These are phyloP conservation scores for Penicillium lagena DNA, from an alignment of 495 filamentous ascomycete species.

Conservation along the genomic window DNA sequence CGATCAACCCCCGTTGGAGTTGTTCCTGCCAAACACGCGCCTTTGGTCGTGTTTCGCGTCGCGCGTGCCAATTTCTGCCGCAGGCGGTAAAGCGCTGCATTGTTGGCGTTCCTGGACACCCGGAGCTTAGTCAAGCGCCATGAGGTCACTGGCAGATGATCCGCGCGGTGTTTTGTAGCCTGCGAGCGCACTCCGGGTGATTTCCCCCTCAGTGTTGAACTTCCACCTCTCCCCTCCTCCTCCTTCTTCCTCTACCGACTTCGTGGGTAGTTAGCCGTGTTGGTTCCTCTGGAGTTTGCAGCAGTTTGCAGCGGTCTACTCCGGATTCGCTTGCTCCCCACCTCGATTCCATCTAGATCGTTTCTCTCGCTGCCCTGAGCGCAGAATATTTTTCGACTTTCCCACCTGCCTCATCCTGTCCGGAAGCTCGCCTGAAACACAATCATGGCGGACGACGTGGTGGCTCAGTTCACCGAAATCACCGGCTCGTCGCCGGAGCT, in stretches of 20 bases:
- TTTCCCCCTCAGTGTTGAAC: not conserved
- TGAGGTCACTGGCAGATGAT: constrained; percentile 4
- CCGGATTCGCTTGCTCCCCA: constrained; percentile 8
- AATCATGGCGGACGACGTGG: constrained; percentile 59
- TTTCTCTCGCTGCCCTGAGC: too few relatives aligned
- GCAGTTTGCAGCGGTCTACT: constrained; percentile 27
- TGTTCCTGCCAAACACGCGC: not conserved
- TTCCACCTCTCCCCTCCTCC: constrained; percentile 4
- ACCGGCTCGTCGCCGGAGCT: constrained; percentile 58
- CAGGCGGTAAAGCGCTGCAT: constrained; percentile 5
- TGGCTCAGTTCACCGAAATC: constrained; percentile 51
- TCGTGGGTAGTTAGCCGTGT: constrained; percentile 3
- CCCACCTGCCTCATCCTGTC: not conserved
- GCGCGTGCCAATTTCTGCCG: constrained; percentile 8
- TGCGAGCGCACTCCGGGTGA: not conserved
- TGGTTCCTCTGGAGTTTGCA: constrained; percentile 23
- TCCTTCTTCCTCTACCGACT: not conserved
- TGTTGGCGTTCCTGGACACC: not conserved
- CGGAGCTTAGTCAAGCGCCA: constrained; percentile 3
- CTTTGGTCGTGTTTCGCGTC: constrained; percentile 4
- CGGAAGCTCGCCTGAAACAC: too few relatives aligned
- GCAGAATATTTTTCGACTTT: not conserved
- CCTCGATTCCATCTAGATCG: constrained; percentile 1
- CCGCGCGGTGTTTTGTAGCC: not conserved
- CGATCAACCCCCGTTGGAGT: not conserved